phyloP scores from a whole-genome alignment of 2,329 filamentous ascomycete species.

The Cladosporium sp. region DNA sequence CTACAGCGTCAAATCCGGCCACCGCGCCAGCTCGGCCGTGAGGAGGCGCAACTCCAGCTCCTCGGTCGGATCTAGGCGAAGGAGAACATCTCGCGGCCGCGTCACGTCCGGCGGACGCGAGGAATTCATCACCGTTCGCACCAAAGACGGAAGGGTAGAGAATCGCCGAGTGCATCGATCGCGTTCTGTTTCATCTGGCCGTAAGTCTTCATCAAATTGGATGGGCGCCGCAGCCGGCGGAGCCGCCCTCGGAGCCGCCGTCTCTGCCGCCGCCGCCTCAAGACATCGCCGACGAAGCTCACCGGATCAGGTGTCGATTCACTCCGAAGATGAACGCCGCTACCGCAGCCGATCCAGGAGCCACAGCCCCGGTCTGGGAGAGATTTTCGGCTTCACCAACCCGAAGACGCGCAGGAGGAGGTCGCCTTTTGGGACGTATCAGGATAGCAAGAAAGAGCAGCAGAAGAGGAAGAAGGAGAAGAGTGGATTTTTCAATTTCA shows the following conservation, averaged over 20 bases:
- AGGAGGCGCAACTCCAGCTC: slow-evolving; percentile 30
- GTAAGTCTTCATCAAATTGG: slow-evolving; percentile 11
- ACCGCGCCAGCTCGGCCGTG: slow-evolving; percentile 34
- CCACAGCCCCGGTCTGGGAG: slow-evolving; percentile 23
- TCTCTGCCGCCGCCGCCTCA: slow-evolving; percentile 16
- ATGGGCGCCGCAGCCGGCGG: slow-evolving; percentile 21
- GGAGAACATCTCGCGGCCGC: slow-evolving; percentile 14
- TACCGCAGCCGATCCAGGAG: slow-evolving; percentile 42
- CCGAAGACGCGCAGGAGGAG: slow-evolving; percentile 9
- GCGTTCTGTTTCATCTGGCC: slow-evolving; percentile 37
- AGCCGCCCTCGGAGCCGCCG: slow-evolving; percentile 24
- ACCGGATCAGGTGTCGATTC: slow-evolving; percentile 22
- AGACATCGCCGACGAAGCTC: slow-evolving; percentile 15
- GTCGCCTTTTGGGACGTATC: slow-evolving; percentile 15
- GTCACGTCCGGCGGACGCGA: slow-evolving; percentile 17
- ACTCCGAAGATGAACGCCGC: slow-evolving; percentile 20
- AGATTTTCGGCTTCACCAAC: slow-evolving; percentile 22
- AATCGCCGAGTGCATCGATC: slow-evolving; percentile 24
- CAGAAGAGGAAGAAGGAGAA: slow-evolving; percentile 37
- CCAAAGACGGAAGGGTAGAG: slow-evolving; percentile 30
- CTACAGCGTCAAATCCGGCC: slow-evolving; percentile 55
- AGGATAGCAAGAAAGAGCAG: slow-evolving; percentile 21
- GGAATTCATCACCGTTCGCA: slow-evolving; percentile 26
- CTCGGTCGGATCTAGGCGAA: slow-evolving; percentile 27
- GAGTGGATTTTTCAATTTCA: slow-evolving; percentile 47